Evolutionary conservation across 192 early-diverging fungal species (phyloP).

Genomic region (Geranomyces variabilis): DNA sequence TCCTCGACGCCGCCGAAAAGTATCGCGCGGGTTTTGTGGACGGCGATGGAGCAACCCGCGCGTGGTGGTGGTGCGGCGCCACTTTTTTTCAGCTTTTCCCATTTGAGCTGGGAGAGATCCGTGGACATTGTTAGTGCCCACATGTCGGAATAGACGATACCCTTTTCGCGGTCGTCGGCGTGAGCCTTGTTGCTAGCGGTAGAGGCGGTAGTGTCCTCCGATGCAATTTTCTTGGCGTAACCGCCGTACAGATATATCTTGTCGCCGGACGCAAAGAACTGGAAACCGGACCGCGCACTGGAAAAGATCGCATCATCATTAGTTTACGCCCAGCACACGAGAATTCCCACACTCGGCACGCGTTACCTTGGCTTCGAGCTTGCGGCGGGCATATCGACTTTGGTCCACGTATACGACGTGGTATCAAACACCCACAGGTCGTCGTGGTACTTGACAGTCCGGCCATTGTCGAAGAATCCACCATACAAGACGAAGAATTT

Average conservation of each 20-base stretch:
- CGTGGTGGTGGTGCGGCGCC: constrained; percentile 45
- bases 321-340: not conserved
- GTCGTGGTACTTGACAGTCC: constrained; percentile 53
- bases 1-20: constrained; percentile 71
- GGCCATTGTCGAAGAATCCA: constrained; percentile 60
- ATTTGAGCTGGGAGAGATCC: constrained; percentile 58
- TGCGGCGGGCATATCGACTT: constrained; percentile 37
- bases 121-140: constrained; percentile 63
- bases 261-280: constrained; percentile 58
- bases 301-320: not conserved
- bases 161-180: constrained; percentile 46
- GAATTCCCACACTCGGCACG: not conserved
- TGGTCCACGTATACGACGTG: constrained; percentile 59
- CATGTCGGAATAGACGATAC: constrained; percentile 37
- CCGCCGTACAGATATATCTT: constrained; percentile 69
- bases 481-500: constrained; percentile 60
- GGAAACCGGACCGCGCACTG: constrained; percentile 63
- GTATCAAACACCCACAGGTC: constrained; percentile 74
- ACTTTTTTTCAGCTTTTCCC: constrained; percentile 67
- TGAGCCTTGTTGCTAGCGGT: constrained; percentile 29
- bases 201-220: not conserved
- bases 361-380: constrained; percentile 22
- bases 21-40: constrained; percentile 61
- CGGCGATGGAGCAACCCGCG: constrained; percentile 59
- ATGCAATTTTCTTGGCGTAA: constrained; percentile 55